Conservation (phyloP, 805 yeast genomes). For the Yarrowia sp. region DNA sequence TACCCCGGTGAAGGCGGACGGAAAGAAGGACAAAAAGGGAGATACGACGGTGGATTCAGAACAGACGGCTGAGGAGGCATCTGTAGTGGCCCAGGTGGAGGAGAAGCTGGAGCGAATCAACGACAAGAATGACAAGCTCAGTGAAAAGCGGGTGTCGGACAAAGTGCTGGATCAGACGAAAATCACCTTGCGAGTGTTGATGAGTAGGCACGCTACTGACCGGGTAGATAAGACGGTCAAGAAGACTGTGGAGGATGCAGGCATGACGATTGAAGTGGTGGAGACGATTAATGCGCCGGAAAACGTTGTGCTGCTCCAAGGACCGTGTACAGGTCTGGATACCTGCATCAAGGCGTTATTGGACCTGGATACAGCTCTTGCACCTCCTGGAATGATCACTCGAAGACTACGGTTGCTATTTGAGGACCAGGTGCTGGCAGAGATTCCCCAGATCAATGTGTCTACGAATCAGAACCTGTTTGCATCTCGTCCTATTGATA, state of each 20-base stretch:
- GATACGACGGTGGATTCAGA: neutral
- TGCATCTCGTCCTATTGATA: slow-evolving; percentile 32
- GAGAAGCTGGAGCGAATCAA: slow-evolving; percentile 24
- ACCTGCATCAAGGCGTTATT: slow-evolving; percentile 15
- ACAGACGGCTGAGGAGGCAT: neutral
- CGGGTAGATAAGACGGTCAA: slow-evolving; percentile 16
- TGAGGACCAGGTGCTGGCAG: slow-evolving; percentile 10
- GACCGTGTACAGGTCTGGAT: slow-evolving; percentile 21
- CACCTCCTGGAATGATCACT: slow-evolving; percentile 33
- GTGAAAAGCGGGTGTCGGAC: slow-evolving; percentile 11
- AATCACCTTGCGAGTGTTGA: slow-evolving; percentile 12
- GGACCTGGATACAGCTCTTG: slow-evolving; percentile 24
- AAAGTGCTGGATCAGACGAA: slow-evolving; percentile 17
- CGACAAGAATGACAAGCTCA: slow-evolving; percentile 17
- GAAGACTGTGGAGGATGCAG: slow-evolving; percentile 26
- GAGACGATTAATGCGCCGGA: slow-evolving; percentile 31
- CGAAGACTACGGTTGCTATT: slow-evolving; percentile 18
- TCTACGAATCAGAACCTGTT: slow-evolving; percentile 8
- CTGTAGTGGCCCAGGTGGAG: slow-evolving; percentile 16
- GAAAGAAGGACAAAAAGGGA: no score
- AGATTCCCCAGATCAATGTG: slow-evolving; percentile 11
- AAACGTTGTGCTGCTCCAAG: slow-evolving; percentile 24
- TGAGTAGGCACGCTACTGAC: slow-evolving; percentile 28
- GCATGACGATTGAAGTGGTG: slow-evolving; percentile 29
- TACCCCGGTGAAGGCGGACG: no score